phyloP scores from a whole-genome alignment of 768 basidiomycete genomes.

The Tricholoma furcatifolium region DNA sequence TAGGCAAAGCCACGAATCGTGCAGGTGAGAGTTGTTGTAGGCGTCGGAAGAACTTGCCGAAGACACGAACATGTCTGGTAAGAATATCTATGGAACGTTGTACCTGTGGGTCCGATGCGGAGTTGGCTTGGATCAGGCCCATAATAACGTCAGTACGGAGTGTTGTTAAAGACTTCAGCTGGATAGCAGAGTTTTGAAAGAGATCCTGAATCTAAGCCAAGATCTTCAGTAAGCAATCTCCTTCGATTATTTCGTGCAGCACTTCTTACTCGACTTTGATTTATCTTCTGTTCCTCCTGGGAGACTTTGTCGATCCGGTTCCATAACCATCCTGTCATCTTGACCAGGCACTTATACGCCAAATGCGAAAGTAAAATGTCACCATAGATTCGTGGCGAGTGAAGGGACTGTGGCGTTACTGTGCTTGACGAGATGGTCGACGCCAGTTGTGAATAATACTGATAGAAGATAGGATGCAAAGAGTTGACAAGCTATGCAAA shows the following conservation, averaged over 20 bases:
- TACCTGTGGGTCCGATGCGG: slow-evolving; percentile 30
- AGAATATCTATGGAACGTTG: slow-evolving; percentile 52
- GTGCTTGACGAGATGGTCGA: slow-evolving; percentile 34
- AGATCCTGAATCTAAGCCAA: slow-evolving; percentile 53
- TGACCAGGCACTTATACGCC: slow-evolving; percentile 72
- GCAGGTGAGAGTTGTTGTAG: slow-evolving; percentile 59
- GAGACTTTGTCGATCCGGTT: slow-evolving; percentile 41
- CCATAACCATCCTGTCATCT: slow-evolving; percentile 76
- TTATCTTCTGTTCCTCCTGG: slow-evolving; percentile 40
- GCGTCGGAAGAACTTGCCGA: slow-evolving; percentile 81
- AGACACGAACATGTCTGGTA: slow-evolving; percentile 65
- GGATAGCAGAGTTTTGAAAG: slow-evolving; percentile 57
- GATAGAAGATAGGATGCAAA: slow-evolving; percentile 53
- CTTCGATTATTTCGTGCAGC: neutral
- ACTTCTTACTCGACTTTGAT: slow-evolving; percentile 53
- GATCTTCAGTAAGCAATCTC: slow-evolving; percentile 1
- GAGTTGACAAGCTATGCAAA: slow-evolving; percentile 44
- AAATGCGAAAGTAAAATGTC: slow-evolving; percentile 60
- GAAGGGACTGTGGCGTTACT: slow-evolving; percentile 44
- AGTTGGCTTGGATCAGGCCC: slow-evolving; percentile 32
- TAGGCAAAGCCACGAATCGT: slow-evolving; percentile 63
- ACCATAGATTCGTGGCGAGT: slow-evolving; percentile 31
- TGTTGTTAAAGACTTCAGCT: slow-evolving; percentile 54
- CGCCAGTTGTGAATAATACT: slow-evolving; percentile 60
- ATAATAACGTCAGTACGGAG: slow-evolving; percentile 55